These are phyloP conservation scores for Fraxinus floribunda DNA, from an alignment of 305 asterid species.

Conservation along the genomic window DNA sequence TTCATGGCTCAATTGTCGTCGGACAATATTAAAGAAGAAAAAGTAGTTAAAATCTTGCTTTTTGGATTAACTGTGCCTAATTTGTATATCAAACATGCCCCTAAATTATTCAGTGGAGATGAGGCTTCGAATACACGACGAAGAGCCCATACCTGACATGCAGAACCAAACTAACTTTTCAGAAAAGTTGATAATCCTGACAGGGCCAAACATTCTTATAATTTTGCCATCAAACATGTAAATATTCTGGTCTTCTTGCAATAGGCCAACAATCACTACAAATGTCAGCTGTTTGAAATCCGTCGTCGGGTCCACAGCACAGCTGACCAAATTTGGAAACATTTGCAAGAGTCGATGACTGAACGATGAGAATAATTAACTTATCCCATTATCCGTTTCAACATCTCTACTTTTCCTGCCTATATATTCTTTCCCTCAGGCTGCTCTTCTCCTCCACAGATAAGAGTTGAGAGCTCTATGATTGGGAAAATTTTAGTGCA, in stretches of 20 bases:
- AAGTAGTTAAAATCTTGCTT: background rate
- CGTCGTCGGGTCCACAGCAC: background rate
- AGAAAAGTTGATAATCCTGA: background rate
- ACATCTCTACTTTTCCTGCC: background rate
- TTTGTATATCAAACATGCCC: background rate
- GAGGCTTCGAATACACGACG: background rate
- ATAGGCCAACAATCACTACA: background rate
- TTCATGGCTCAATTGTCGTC: background rate
- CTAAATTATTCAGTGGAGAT: background rate
- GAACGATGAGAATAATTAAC: conserved; percentile 5
- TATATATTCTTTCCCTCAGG: background rate
- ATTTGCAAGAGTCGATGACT: background rate
- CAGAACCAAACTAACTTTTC: background rate
- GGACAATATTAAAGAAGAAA: background rate
- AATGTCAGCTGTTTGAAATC: background rate
- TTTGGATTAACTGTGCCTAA: background rate
- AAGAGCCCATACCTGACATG: conserved; percentile 1
- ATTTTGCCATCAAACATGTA: background rate
- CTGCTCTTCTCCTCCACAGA: background rate
- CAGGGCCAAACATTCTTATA: background rate
- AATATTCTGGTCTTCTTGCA: background rate
- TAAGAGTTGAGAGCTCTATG: background rate
- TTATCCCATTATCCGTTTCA: background rate
- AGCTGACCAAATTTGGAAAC: background rate
- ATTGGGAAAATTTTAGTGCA: background rate